Evolutionary conservation across 139 green algal genomes (phyloP), one percentile per base, ranked within the genome.

Genomic region (Tetradesmus lagerheimii): DNA sequence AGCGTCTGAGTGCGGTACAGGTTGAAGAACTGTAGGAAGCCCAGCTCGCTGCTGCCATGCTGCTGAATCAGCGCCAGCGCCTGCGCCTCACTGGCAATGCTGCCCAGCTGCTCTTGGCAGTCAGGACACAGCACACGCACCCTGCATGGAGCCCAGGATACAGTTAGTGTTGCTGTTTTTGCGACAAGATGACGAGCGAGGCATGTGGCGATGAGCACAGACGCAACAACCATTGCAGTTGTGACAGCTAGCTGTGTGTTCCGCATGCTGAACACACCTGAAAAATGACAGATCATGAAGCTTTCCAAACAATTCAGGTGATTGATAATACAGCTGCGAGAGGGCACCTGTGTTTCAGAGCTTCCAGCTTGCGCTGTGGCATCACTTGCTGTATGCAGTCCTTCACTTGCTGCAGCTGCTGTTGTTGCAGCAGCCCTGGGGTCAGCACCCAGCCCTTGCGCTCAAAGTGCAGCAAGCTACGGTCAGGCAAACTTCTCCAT

Each of bases 11-110:
- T 85, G 43, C 92, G 82, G 43, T 95, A 89, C 39, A 96, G 87
- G 90, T 97, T 95, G 89, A 97, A 96, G 62, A 93, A 93, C 85
- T 97, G 94, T 80, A 96, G 89, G 84, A 96, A 96, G 5, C 93
- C 93, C 25, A 96, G 50, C 43, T 91, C 85, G 50, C 93, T 87
- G 50, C 67, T 92, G 25, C 74, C 80, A 5, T 87, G 64, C 23
- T 81, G 31, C 27, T 82, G 23, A 9, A 94, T 87, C 16, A 89
- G 76, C 15, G 39, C 20, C 15, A 89, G 57, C 15, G 91, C 86
- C 57, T 89, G 64, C 15, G 83, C 53, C 14, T 80, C 62, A 5
- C 34, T 80, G 0, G n/a, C 62, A 23, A 94, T 45, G 31, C 27
- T 66, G 0, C 79, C 77, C 0, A 88, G 47, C 35, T 93, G 43